Evolutionary conservation across 768 basidiomycete species (phyloP).

Genomic region (Boletus reticuloceps): DNA sequence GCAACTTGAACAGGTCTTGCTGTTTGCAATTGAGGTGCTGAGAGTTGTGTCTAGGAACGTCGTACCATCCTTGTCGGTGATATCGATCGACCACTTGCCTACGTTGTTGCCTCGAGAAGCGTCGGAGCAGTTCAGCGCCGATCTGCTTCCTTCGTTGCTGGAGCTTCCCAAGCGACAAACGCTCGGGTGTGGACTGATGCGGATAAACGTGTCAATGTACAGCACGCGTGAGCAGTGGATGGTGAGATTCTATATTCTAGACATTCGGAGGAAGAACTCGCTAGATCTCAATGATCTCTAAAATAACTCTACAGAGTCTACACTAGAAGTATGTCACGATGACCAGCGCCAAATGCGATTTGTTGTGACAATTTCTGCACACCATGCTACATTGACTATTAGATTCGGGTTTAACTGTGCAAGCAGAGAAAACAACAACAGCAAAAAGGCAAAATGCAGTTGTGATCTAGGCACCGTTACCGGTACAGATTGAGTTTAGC

Average conservation of each 20-base stretch:
- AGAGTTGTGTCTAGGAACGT: constrained; percentile 42
- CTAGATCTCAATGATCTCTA: too few relatives aligned
- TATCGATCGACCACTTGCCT: constrained; percentile 97
- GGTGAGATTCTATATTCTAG: neutral
- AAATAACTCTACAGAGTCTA: too few relatives aligned
- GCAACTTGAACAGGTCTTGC: neutral
- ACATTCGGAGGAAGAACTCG: neutral
- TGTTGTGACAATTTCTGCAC: too few relatives aligned
- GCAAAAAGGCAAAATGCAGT: neutral
- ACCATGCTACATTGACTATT: too few relatives aligned
- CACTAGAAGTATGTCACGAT: too few relatives aligned
- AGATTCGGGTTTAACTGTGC: too few relatives aligned
- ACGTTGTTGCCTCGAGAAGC: constrained; percentile 91
- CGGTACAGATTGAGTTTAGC: neutral
- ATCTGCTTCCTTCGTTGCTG: too few relatives aligned
- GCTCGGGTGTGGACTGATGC: constrained; percentile 88
- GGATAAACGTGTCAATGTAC: constrained; percentile 77
- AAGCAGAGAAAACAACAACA: neutral
- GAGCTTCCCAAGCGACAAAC: constrained; percentile 64
- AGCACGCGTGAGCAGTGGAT: neutral
- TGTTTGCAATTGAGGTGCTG: neutral
- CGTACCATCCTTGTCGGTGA: constrained; percentile 73
- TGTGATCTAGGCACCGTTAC: neutral
- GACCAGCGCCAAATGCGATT: too few relatives aligned
- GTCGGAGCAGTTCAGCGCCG: too few relatives aligned